phyloP scores from a whole-genome alignment of 2,329 filamentous ascomycete genomes.

The Diatrype stigma region DNA sequence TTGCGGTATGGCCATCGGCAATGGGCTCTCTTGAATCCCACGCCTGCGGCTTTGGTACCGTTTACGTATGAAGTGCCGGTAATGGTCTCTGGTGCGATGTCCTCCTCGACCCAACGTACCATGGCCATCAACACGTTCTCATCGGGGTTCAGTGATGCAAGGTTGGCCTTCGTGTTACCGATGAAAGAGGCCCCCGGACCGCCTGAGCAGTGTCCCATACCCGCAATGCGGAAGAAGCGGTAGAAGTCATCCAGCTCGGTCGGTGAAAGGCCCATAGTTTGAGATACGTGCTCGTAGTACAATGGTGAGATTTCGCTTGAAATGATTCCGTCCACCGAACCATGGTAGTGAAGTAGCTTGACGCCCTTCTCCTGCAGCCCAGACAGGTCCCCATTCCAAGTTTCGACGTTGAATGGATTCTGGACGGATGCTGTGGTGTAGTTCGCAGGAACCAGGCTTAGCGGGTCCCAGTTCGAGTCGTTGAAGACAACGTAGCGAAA shows the following conservation, averaged over 20 bases:
- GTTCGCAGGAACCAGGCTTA: slow-evolving; percentile 34
- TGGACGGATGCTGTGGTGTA: slow-evolving; percentile 14
- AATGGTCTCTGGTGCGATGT: slow-evolving; percentile 33
- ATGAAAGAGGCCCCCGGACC: slow-evolving; percentile 40
- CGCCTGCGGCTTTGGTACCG: slow-evolving; percentile 4
- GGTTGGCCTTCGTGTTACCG: slow-evolving; percentile 17
- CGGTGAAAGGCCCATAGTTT: slow-evolving; percentile 32
- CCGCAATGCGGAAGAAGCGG: slow-evolving; percentile 42
- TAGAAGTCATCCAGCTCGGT: slow-evolving; percentile 35
- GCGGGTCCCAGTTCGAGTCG: slow-evolving; percentile 37
- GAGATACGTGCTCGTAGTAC: slow-evolving; percentile 42
- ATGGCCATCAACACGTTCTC: slow-evolving; percentile 41
- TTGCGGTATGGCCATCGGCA: slow-evolving; percentile 14
- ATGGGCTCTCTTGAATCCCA: slow-evolving; percentile 12
- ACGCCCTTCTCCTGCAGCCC: slow-evolving; percentile 32
- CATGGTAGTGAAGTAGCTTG: slow-evolving; percentile 36
- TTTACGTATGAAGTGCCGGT: slow-evolving; percentile 17
- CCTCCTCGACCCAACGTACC: slow-evolving; percentile 43
- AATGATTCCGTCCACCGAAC: slow-evolving; percentile 41
- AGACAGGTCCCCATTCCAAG: slow-evolving; percentile 32
- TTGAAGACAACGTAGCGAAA: slow-evolving; percentile 45
- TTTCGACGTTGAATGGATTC: slow-evolving; percentile 19
- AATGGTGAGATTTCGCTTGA: slow-evolving; percentile 38
- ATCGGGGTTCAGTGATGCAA: slow-evolving; percentile 26
- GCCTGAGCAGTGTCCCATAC: slow-evolving; percentile 42